Evolutionary conservation across 2,329 filamentous ascomycete genomes (phyloP).

Genomic region (Sporothrix pallida): DNA sequence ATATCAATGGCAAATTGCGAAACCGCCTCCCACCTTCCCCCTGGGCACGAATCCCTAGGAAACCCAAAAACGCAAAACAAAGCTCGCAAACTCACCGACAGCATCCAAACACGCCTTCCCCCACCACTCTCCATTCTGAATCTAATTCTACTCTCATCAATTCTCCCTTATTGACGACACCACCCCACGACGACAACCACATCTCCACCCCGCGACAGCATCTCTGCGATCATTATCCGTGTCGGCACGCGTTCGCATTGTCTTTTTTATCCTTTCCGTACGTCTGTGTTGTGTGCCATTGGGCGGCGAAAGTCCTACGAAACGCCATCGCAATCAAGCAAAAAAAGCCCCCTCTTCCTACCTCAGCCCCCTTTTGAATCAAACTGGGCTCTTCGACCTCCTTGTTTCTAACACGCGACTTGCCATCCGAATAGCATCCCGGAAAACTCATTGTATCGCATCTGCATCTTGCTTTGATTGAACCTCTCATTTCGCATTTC

Average conservation of each 20-base stretch:
- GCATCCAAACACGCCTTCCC: conserved; percentile 22
- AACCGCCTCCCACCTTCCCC: conserved; percentile 5
- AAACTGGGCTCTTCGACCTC: background rate
- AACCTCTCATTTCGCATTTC: background rate
- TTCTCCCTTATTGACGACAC: conserved; percentile 18
- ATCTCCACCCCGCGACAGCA: conserved; percentile 21
- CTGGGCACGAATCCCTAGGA: background rate
- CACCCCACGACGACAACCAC: conserved; percentile 22
- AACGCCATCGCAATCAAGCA: background rate
- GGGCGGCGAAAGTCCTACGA: conserved; percentile 27
- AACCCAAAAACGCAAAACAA: conserved; percentile 24
- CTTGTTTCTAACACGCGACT: conserved; percentile 10
- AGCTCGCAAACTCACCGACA: conserved; percentile 29
- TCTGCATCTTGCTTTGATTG: background rate
- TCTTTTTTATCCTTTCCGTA: background rate
- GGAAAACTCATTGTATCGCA: background rate
- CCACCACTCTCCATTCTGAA: background rate
- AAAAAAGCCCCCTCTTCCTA: background rate
- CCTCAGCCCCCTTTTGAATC: conserved; percentile 1
- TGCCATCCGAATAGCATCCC: background rate
- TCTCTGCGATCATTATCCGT: background rate
- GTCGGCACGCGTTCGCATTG: conserved; percentile 12
- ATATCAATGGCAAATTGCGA: background rate
- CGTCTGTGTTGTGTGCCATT: background rate
- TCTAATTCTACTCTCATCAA: conserved; percentile 4